Percentiles rank a stretch among this genome's conserved stretches.
phyloP scores from a whole-genome alignment of 805 yeast species.

The Wickerhamiella alocasiicola region DNA sequence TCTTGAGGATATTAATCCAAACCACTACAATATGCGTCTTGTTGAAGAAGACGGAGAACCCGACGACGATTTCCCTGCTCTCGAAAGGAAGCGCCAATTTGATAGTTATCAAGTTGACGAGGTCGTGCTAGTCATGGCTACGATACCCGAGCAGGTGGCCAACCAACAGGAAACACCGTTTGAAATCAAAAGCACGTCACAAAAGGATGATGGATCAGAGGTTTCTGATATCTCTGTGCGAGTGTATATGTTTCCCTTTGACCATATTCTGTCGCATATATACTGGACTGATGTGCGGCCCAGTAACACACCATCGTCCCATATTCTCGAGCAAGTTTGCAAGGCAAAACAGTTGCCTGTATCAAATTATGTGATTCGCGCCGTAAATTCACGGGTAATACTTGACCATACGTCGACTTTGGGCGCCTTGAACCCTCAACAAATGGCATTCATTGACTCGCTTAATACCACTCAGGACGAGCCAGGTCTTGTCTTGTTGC shows the following conservation, averaged over 20 bases:
- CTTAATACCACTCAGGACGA: neutral
- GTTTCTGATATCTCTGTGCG: slow-evolving; percentile 14
- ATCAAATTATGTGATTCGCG: slow-evolving; percentile 24
- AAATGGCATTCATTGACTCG: slow-evolving; percentile 1
- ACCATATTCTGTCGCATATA: slow-evolving; percentile 22
- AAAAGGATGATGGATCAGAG: slow-evolving; percentile 4
- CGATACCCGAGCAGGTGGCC: slow-evolving; percentile 26
- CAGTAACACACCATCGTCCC: slow-evolving; percentile 17
- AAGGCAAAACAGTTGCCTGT: slow-evolving; percentile 24
- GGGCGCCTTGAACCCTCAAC: slow-evolving; percentile 6
- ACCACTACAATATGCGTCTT: slow-evolving; percentile 62
- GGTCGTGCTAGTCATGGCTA: slow-evolving; percentile 58
- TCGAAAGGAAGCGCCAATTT: slow-evolving; percentile 55
- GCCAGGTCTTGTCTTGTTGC: slow-evolving; percentile 5
- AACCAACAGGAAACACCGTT: slow-evolving; percentile 27
- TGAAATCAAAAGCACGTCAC: neutral
- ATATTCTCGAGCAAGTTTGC: slow-evolving; percentile 25
- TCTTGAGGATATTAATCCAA: slow-evolving; percentile 37
- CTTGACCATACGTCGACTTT: neutral
- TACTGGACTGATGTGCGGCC: slow-evolving; percentile 23
- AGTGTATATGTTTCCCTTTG: slow-evolving; percentile 27
- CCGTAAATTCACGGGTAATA: slow-evolving; percentile 13
- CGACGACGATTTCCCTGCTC: slow-evolving; percentile 79
- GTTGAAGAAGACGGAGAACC: slow-evolving; percentile 91
- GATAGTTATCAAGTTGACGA: slow-evolving; percentile 70